Conservation (phyloP, 108 stramenopile genomes). For the Cylindrotheca closterium region DNA sequence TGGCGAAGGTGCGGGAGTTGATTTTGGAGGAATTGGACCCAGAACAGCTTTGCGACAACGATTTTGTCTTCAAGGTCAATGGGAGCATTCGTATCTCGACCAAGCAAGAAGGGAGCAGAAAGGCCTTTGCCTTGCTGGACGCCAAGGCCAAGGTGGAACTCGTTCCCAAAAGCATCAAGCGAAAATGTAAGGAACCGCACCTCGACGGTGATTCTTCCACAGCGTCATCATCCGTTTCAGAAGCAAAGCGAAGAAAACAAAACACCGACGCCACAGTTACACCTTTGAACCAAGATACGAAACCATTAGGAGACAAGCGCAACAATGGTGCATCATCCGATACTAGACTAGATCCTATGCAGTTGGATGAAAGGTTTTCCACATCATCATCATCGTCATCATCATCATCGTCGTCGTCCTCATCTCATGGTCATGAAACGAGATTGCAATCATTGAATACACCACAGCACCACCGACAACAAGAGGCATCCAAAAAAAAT, state of each 20-base stretch:
- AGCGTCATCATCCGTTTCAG: not conserved
- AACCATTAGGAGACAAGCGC: too few relatives aligned
- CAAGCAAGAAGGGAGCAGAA: conserved; percentile 35
- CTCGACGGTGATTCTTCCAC: not conserved
- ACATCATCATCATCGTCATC: too few relatives aligned
- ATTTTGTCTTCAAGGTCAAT: conserved; percentile 27
- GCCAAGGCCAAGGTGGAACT: not conserved
- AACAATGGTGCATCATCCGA: too few relatives aligned
- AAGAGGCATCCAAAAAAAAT: too few relatives aligned
- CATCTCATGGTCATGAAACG: too few relatives aligned
- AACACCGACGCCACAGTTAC: not conserved
- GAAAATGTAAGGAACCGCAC: too few relatives aligned
- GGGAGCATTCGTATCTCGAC: conserved; percentile 19
- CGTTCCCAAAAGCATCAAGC: not conserved
- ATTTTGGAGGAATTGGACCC: conserved; percentile 37
- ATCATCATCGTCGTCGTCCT: too few relatives aligned
- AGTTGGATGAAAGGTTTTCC: too few relatives aligned
- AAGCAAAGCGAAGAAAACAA: not conserved
- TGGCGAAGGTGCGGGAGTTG: conserved; percentile 22
- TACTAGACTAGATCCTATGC: too few relatives aligned
- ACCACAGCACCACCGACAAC: too few relatives aligned
- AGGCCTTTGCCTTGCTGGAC: conserved; percentile 24
- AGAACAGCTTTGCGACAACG: conserved; percentile 16
- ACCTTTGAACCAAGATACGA: not conserved
- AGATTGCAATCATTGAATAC: too few relatives aligned